These are phyloP conservation scores for Exophiala calicioides DNA, from an alignment of 2,329 filamentous ascomycete species.

Conservation along the genomic window DNA sequence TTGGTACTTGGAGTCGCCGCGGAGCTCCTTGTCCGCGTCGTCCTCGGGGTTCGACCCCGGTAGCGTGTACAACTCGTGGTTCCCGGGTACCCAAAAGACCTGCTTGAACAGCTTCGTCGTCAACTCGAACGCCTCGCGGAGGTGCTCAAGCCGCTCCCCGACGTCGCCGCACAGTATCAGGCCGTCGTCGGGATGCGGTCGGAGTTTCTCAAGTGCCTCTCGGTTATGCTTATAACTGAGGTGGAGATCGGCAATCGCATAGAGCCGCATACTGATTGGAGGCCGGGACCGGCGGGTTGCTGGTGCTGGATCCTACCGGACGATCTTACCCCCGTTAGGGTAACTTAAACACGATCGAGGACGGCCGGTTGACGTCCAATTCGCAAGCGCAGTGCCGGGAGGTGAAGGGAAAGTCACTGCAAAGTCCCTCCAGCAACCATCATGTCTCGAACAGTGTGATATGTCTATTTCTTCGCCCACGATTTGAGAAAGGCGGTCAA, in stretches of 20 bases:
- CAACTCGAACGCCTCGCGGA: constrained; percentile 26
- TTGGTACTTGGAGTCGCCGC: constrained; percentile 57
- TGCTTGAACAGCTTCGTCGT: constrained; percentile 32
- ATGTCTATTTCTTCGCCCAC: too few relatives aligned
- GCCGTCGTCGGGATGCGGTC: constrained; percentile 27
- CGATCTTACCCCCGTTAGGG: too few relatives aligned
- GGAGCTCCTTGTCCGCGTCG: constrained; percentile 34
- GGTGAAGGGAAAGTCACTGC: too few relatives aligned
- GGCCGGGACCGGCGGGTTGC: too few relatives aligned
- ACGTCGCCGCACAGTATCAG: constrained; percentile 32
- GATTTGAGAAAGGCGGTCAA: too few relatives aligned
- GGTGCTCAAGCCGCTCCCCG: constrained; percentile 31
- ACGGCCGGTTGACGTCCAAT: too few relatives aligned
- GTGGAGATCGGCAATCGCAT: constrained; percentile 32
- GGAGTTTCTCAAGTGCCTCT: constrained; percentile 29
- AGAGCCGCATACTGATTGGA: constrained; percentile 27
- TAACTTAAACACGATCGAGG: too few relatives aligned
- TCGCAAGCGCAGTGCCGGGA: too few relatives aligned
- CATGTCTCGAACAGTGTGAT: too few relatives aligned
- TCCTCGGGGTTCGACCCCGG: constrained; percentile 31
- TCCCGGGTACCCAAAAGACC: constrained; percentile 55
- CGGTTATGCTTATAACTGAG: constrained; percentile 31
- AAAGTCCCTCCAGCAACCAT: too few relatives aligned
- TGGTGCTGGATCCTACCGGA: too few relatives aligned
- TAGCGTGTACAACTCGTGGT: constrained; percentile 60